Percentiles rank a stretch among this genome's conserved stretches.
phyloP scores from a whole-genome alignment of 768 basidiomycete genomes.

The Kwoniella shandongensis region DNA sequence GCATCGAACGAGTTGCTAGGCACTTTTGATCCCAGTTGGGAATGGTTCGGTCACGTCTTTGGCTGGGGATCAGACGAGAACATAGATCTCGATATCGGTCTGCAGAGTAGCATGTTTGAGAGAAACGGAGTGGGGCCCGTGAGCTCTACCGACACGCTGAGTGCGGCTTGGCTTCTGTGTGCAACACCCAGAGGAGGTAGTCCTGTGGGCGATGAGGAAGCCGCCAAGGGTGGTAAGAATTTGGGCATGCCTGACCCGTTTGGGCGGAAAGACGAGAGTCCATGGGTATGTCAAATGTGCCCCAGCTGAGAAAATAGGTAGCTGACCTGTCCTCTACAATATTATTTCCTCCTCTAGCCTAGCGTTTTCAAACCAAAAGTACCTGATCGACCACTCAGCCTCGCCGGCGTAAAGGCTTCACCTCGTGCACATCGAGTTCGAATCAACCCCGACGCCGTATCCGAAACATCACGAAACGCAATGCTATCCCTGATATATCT shows the following conservation, averaged over 20 bases:
- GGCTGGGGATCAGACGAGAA: conserved; percentile 42
- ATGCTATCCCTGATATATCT: conserved; percentile 47
- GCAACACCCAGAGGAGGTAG: conserved; percentile 34
- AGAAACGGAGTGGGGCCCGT: conserved; percentile 30
- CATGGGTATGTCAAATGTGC: conserved; percentile 31
- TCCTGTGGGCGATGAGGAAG: conserved; percentile 28
- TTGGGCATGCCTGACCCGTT: conserved; percentile 31
- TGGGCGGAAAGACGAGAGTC: conserved; percentile 37
- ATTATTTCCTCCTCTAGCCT: conserved; percentile 20
- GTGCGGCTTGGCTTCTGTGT: conserved; percentile 40
- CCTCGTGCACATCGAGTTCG: conserved; percentile 22
- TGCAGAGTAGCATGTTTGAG: conserved; percentile 34
- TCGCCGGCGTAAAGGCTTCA: conserved; percentile 40
- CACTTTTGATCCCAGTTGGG: conserved; percentile 30
- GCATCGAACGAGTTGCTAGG: conserved; percentile 13
- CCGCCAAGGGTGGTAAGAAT: background rate
- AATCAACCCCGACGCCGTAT: conserved; percentile 4
- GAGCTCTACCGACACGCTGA: conserved; percentile 39
- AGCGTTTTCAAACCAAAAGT: conserved; percentile 41
- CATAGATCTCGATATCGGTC: conserved; percentile 39
- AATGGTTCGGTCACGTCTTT: conserved; percentile 38
- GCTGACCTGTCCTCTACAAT: too few species aligned
- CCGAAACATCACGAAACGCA: conserved; percentile 36
- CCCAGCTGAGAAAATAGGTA: background rate
- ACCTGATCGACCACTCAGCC: conserved; percentile 39